Evolutionary conservation across 495 filamentous ascomycete species (phyloP), one percentile per base, ranked within the genome.

Genomic region (Darksidea phi): DNA sequence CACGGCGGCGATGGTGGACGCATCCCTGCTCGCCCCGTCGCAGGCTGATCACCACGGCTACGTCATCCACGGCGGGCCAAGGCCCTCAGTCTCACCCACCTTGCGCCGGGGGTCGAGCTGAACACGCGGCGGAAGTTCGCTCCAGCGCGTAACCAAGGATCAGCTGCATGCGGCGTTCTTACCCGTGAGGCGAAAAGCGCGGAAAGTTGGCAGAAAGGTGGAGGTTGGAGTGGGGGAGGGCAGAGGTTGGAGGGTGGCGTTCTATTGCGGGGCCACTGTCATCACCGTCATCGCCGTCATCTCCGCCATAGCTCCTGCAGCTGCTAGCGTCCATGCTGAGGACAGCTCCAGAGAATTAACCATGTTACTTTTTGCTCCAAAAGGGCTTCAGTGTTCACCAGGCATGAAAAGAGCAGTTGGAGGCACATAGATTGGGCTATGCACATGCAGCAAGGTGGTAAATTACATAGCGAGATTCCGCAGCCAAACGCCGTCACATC

Each of bases 361-460:
- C 36, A 38, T 38, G 8, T 38, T 15, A 38, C 7, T 7, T 38
- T 38, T 43, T 13, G 15, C 41, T 4, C 5, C 5, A 15, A 7
- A 15, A 7, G 36, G 15, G 36, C 36, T 38, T 38, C n/a, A n/a
- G n/a, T n/a, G n/a, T n/a, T n/a, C n/a, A n/a, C n/a, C n/a, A n/a
- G n/a, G n/a, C n/a, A n/a, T n/a, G n/a, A n/a, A n/a, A n/a, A n/a
- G n/a, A n/a, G n/a, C n/a, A 43, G 13, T 43, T 20, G 15, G 15
- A 15, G 41, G 41, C 41, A 52, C 47, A 49, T 61, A 48, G 58
- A 49, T 55, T 54, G 54, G n/a, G 54, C 48, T 50, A 61, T 61
- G 57, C 49, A 48, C 50, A 54, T 43, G 41, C 23, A 24, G 37
- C 21, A 56, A 8, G 10, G 28, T n/a, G 58, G 26, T 63, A 58